Percentiles rank a stretch among this genome's conserved stretches.
Evolutionary conservation across 768 basidiomycete species (phyloP).

Genomic region (Tylopilus vinaceipallidus): DNA sequence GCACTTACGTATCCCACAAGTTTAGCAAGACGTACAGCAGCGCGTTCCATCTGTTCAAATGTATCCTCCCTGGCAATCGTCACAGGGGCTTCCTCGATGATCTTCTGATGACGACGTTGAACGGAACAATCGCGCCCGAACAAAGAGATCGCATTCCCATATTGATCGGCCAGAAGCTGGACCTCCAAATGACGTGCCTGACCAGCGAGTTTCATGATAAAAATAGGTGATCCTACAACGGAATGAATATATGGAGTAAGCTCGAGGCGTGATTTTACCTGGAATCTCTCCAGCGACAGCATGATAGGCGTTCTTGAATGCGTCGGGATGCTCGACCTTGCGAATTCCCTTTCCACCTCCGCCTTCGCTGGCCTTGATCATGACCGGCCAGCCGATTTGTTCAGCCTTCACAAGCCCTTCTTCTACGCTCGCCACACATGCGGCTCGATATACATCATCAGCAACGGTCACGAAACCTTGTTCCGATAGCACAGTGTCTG

Average conservation of each 20-base stretch:
- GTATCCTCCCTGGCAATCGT: conserved; percentile 91
- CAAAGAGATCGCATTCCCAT: conserved; percentile 97
- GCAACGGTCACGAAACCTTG: conserved; percentile 94
- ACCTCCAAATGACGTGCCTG: conserved; percentile 98
- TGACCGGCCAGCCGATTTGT: conserved; percentile 92
- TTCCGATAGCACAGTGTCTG: conserved; percentile 78
- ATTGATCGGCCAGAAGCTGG: conserved; percentile 97
- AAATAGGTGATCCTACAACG: conserved; percentile 85
- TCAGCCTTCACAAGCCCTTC: conserved; percentile 83
- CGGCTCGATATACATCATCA: conserved; percentile 81
- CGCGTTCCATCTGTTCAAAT: conserved; percentile 98
- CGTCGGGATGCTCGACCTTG: conserved; percentile 83
- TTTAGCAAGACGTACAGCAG: conserved; percentile 98
- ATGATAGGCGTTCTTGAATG: conserved; percentile 91
- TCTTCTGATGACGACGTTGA: conserved; percentile 98
- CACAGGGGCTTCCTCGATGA: conserved; percentile 99
- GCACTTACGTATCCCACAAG: conserved; percentile 99
- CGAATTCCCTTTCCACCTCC: conserved; percentile 99
- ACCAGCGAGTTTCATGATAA: conserved; percentile 99
- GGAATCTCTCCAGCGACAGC: conserved; percentile 97
- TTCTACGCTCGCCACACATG: conserved; percentile 86
- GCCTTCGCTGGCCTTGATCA: conserved; percentile 99
- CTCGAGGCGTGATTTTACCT: conserved; percentile 47
- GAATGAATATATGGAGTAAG: conserved; percentile 7
- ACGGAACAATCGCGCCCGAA: conserved; percentile 99